These are phyloP conservation scores for Ganoderma sinense DNA, from an alignment of 1,284 basidiomycete genomes.

Conservation along the genomic window DNA sequence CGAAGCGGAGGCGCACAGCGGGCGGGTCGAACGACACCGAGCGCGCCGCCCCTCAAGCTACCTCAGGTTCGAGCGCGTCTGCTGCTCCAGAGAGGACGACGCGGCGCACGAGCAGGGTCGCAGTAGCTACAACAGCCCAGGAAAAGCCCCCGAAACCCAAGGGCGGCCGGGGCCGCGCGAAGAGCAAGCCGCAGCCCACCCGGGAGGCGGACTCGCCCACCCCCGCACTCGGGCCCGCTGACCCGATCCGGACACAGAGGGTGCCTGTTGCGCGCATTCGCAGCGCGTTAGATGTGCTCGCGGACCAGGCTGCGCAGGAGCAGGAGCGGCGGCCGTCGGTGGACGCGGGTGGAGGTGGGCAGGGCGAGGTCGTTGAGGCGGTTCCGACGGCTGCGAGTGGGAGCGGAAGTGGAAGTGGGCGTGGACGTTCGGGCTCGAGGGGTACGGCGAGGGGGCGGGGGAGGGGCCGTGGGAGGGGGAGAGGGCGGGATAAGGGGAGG, in stretches of 20 bases:
- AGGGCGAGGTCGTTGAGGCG: constrained; percentile 15
- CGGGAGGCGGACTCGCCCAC: background rate
- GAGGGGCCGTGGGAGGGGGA: constrained; percentile 13
- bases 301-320: constrained; percentile 68
- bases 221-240: background rate
- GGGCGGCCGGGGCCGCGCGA: background rate
- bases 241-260: background rate
- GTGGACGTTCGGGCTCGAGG: background rate
- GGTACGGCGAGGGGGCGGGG: constrained; percentile 8
- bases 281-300: constrained; percentile 71
- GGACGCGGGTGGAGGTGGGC: constrained; percentile 14
- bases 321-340: constrained; percentile 36
- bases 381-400: background rate
- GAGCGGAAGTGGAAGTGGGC: background rate
- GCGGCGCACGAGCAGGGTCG: constrained; percentile 11
- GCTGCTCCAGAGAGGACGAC: background rate
- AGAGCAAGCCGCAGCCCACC: background rate
- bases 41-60: background rate
- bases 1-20: constrained; percentile 35
- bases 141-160: constrained; percentile 1
- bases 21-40: constrained; percentile 3
- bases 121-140: background rate
- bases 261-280: constrained; percentile 29
- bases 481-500: constrained; percentile 6
- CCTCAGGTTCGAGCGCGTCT: constrained; percentile 1